Base-by-base conservation (phyloP, 2,329 filamentous ascomycete species). In the Simplicillium aogashimaense region DNA sequence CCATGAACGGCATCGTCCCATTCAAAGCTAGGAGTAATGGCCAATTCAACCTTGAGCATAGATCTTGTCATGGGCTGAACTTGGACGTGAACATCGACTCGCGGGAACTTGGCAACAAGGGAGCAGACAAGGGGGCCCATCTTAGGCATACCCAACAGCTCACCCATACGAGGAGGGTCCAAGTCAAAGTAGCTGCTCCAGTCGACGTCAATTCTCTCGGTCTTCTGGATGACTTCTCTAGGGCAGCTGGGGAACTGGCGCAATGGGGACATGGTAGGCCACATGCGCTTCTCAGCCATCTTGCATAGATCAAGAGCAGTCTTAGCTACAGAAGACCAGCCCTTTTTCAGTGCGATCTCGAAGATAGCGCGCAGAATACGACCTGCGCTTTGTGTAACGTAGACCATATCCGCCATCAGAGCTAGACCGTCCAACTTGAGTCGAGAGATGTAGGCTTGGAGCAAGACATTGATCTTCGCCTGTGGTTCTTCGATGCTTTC, bases 261-360 rank as follows among this genome's bases (percentile, higher is more conserved):
- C 28, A 98, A 70, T 10, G 94, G 92, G 30, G 87, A 86, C 92
- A 97, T 98, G 6, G 90, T 97, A 12, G 90, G 89, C 92, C 92
- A 98, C 94, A 98, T 98, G 37, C 94, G 78, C 71, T 95, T 95
- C 68, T 98, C 92, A 0, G 90, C 92, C 87, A 95, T 97, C 67
- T 98, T 98, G 67, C 94, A 98, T 39, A 98, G 74, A 52, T 95
- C 86, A 33, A 98, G 70, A 1, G 92, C 89, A 46, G 84, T 87
- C 66, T 92, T 95, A 8, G 92, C 86, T 3, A 97, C 92, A 13
- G 81, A 83, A 1, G 92, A 80, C 90, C 90, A 98, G 29, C 90
- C 90, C 63, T 95, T 95, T 66, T 90, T 94, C 49, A 98, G 66
- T n/a, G 86, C 83, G 40, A 98, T 97, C 64, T 98, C 94, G 50